These are phyloP conservation scores for Candida pini DNA, from an alignment of 805 yeast species.

Conservation along the genomic window DNA sequence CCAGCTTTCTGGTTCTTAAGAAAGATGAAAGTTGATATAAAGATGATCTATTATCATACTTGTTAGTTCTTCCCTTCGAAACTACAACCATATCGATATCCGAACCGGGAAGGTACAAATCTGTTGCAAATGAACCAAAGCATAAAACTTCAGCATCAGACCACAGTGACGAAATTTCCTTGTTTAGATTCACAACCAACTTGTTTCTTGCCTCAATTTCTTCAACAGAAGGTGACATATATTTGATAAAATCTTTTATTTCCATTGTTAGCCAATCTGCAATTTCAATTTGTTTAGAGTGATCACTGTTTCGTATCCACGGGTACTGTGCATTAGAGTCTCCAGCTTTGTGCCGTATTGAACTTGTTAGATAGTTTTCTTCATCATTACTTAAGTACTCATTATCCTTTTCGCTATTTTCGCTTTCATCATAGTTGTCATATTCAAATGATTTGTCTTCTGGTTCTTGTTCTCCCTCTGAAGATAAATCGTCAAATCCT, in stretches of 20 bases:
- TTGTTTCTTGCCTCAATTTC: conserved; percentile 66
- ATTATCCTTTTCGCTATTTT: conserved; percentile 23
- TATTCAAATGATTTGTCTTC: conserved; percentile 30
- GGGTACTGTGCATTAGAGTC: conserved; percentile 43
- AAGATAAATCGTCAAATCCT: conserved; percentile 40
- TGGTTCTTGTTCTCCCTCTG: conserved; percentile 34
- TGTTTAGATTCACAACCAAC: conserved; percentile 56
- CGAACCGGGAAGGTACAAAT: conserved; percentile 86
- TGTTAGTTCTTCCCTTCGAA: conserved; percentile 44
- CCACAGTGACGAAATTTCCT: conserved; percentile 56
- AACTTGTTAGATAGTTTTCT: conserved; percentile 22
- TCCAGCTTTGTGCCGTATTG: conserved; percentile 21
- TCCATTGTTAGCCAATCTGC: conserved; percentile 86
- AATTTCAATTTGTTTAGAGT: conserved; percentile 67
- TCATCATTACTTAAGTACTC: conserved; percentile 45
- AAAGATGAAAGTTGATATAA: conserved; percentile 69
- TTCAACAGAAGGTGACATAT: conserved; percentile 74
- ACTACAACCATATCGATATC: conserved; percentile 91
- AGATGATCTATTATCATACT: conserved; percentile 55
- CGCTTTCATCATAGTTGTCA: conserved; percentile 28
- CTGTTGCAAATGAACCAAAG: conserved; percentile 94
- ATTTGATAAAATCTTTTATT: conserved; percentile 75
- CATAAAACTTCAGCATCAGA: conserved; percentile 73
- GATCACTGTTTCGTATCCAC: conserved; percentile 77
- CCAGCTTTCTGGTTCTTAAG: conserved; percentile 56